Evolutionary conservation across 257 asterid species (phyloP), one percentile per base, ranked within the genome.

Genomic region (Orobanche coerulescens): DNA sequence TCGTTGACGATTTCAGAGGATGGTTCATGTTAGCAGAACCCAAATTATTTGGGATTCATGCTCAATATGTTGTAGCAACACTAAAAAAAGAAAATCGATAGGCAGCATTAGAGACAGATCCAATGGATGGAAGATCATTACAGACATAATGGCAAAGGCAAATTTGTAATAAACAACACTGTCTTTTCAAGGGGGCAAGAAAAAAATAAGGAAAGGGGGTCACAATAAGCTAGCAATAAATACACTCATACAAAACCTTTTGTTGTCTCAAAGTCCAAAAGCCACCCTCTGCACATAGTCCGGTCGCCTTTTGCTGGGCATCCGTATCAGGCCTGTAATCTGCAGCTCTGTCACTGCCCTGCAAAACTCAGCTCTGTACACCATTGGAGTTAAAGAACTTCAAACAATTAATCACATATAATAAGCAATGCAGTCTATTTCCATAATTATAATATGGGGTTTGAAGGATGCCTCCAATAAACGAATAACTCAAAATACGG

Each of bases 271-370:
- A 62, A 86, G 76, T 61, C 97, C 99, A 66, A 93, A 93, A 12
- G 92, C 95, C 63, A 83, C 88, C 67, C 96, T 84, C 78, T 89
- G 99, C 67, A 93, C 91, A 57, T 60, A 93, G 79, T 93, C 96
- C 3, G 97, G 96, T 14, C 99, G 94, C 58, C 96, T 78, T 80
- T 84, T 93, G 82, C 87, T 84, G 62, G 97, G 99, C 91, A 83
- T 80, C 61, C 97, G 88, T 11, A 93, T 81, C 58, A 93, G 78
- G 26, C 99, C 99, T 11, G 87, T 78, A 24, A 89, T 85, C 76
- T 93, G 99, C 48, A 89, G 84, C 79, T 93, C 99, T 12, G 71
- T 71, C 20, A 89, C 80, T 40, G 97, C 97, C 83, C 95, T 83
- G 75, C 97, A 93, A 75, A 93, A 93, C 14, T 83, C 83, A 20